Base-by-base conservation (phyloP, 495 filamentous ascomycete genomes). In the Talaromyces adpressus region DNA sequence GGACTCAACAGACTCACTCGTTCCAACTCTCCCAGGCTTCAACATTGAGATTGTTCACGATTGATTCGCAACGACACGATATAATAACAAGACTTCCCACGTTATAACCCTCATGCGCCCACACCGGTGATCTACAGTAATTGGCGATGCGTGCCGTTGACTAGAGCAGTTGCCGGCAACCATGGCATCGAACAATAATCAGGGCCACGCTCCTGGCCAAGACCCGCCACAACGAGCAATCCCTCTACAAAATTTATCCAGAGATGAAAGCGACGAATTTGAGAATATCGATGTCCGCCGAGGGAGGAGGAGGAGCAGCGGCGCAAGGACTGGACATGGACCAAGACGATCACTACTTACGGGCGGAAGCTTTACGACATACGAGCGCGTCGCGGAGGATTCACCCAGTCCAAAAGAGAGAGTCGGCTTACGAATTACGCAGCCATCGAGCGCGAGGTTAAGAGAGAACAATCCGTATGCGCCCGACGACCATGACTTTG, bases 171-270 rank as follows among this genome's bases (percentile, higher is more conserved):
- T 66, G 78, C 79, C 75, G 51, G 62, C 57, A 65, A 77, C 75
- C 72, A 90, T 90, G 87, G 84, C 85, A 75, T 82, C 84, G 58
- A 77, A 82, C 74, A 80, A 77, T 70, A 58, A 53, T 34, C 60
- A 36, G 29, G 60, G 29, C 29, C 76, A 77, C 36, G 77, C 75
- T 66, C 73, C 80, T 70, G 74, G 78, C 65, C 73, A 81, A 65
- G 70, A 79, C 30, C 69, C 79, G 63, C 66, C 82, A 34, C 76
- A 83, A 57, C 88, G 91, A 64, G 89, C 88, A 49, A 96, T 97
- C 74, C 91, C 93, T 56, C 79, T 97, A 57, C 89, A 89, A 72
- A 87, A 96, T 72, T 86, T 97, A 57, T 85, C 86, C 32, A 81
- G 84, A 61, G 77, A 82, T 36, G 81, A 84, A 53, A 83, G 82